Conservation (phyloP, 768 basidiomycete species). For the Lactifluus rugatus region DNA sequence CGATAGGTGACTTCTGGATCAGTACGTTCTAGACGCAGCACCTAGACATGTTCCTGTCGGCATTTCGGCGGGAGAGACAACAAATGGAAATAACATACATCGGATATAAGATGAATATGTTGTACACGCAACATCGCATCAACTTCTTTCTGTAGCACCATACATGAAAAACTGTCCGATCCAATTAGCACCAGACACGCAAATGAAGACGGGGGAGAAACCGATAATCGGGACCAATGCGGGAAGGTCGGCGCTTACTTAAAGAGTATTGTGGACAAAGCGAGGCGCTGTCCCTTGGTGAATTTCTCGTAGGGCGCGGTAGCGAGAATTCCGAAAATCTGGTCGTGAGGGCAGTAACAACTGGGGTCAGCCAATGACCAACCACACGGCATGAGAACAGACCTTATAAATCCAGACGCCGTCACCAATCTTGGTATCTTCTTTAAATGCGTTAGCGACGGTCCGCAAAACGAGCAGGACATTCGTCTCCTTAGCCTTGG, state of each 20-base stretch:
- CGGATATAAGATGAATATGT: conserved; percentile 36
- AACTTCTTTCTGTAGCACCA: conserved; percentile 37
- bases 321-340: conserved; percentile 50
- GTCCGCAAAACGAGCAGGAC: conserved; percentile 69
- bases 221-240: background rate
- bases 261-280: conserved; percentile 72
- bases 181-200: conserved; percentile 8
- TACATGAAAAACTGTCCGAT: conserved; percentile 51
- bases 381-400: conserved; percentile 8
- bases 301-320: conserved; percentile 44
- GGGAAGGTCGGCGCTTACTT: conserved; percentile 51
- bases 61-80: background rate
- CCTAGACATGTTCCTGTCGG: conserved; percentile 25
- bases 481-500: conserved; percentile 78
- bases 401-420: conserved; percentile 47
- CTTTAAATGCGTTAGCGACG: conserved; percentile 70
- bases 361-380: background rate
- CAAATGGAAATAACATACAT: conserved; percentile 29
- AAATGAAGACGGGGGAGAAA: background rate
- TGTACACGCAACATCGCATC: conserved; percentile 32
- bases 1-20: conserved; percentile 70
- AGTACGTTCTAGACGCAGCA: conserved; percentile 35
- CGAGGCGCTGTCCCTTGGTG: conserved; percentile 63
- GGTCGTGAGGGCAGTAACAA: conserved; percentile 5
- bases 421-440: conserved; percentile 34